A percentile compares a stretch with the other conserved stretches of the same genome.
These are phyloP conservation scores for Canna indica DNA, from an alignment of 176 grass and related monocot species.

Conservation along the genomic window DNA sequence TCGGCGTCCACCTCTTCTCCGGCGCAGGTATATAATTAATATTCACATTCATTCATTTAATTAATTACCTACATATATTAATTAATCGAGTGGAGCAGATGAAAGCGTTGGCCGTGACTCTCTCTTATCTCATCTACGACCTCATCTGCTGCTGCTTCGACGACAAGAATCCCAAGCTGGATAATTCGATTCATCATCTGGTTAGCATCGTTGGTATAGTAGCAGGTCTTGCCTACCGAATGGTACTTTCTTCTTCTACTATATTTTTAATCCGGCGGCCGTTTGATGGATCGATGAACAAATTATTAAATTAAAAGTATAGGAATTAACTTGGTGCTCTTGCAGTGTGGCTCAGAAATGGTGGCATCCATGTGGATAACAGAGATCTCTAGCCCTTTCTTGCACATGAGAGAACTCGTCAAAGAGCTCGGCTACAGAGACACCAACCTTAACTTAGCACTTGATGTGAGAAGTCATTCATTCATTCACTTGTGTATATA, in stretches of 20 bases:
- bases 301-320: neutral
- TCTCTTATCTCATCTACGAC: constrained; percentile 32
- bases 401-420: constrained; percentile 14
- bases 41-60: neutral
- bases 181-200: constrained; percentile 26
- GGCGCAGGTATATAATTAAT: neutral
- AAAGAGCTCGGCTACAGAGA: constrained; percentile 18
- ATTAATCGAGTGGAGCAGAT: constrained; percentile 12
- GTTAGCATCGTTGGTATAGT: constrained; percentile 23
- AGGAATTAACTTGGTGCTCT: neutral
- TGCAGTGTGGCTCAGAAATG: constrained; percentile 19
- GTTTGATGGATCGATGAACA: neutral
- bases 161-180: constrained; percentile 12
- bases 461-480: constrained; percentile 38
- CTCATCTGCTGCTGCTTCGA: constrained; percentile 18
- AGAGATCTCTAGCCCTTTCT: constrained; percentile 22
- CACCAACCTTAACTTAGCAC: constrained; percentile 52
- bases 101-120: constrained; percentile 25
- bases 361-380: constrained; percentile 21
- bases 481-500: neutral
- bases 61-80: neutral
- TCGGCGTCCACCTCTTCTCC: constrained; percentile 20
- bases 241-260: constrained; percentile 5
- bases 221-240: constrained; percentile 29
- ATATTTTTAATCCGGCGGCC: neutral